A percentile compares a stretch with the other conserved stretches of the same genome.
Conservation (phyloP, 2,329 filamentous ascomycete species). For the Monilinia polystroma region DNA sequence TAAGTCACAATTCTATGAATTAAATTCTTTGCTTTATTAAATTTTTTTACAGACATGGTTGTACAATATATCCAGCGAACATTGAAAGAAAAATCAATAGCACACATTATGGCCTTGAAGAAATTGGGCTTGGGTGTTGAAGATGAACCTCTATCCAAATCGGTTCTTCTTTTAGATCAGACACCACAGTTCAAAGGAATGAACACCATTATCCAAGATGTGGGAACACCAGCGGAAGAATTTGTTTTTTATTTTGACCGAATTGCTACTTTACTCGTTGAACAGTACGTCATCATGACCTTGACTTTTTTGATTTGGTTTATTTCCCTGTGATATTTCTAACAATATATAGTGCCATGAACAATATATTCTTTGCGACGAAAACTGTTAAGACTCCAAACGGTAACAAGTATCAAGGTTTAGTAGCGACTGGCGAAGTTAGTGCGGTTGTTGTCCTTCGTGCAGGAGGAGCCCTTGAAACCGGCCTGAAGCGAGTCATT, state of each 20-base stretch:
- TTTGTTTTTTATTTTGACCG: slow-evolving; percentile 98
- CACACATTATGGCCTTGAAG: slow-evolving; percentile 76
- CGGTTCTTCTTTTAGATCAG: slow-evolving; percentile 70
- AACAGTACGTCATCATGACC: slow-evolving; percentile 54
- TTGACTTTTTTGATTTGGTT: background rate
- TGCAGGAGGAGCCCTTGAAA: slow-evolving; percentile 85
- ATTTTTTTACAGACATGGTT: slow-evolving; percentile 69
- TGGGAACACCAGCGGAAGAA: slow-evolving; percentile 76
- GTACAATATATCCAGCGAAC: slow-evolving; percentile 89
- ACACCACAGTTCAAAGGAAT: slow-evolving; percentile 83
- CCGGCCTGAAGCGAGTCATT: slow-evolving; percentile 82
- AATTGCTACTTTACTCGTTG: slow-evolving; percentile 78
- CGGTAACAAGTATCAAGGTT: slow-evolving; percentile 66
- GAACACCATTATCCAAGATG: slow-evolving; percentile 85
- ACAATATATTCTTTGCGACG: slow-evolving; percentile 69
- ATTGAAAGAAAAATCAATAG: slow-evolving; percentile 78
- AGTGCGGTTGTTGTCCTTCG: slow-evolving; percentile 87
- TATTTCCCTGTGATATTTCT: slow-evolving; percentile 13
- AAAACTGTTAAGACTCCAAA: slow-evolving; percentile 68
- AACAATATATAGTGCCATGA: slow-evolving; percentile 60
- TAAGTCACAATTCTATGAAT: slow-evolving; percentile 43
- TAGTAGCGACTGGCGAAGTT: slow-evolving; percentile 68
- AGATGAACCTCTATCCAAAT: slow-evolving; percentile 69
- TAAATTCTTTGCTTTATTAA: background rate
- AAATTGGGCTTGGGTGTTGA: slow-evolving; percentile 71